Conservation (phyloP, 192 early-diverging fungal species). For the Phlyctochytrium arcticum region DNA sequence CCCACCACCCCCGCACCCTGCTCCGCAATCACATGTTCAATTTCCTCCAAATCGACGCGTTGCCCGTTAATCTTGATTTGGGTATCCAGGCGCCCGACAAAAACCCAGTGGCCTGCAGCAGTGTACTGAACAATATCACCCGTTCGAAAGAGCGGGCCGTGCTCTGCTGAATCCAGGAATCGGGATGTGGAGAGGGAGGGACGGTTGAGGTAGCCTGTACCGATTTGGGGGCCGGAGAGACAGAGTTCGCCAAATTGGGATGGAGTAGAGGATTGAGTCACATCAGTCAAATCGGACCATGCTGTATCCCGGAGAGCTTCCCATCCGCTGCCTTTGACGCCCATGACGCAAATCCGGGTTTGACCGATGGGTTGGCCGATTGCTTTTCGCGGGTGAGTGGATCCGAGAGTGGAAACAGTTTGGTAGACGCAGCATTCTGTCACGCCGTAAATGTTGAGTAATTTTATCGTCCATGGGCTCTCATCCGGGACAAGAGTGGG, state of each 20-base stretch:
- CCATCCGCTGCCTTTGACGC: background rate
- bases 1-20: background rate
- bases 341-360: slow-evolving; percentile 26
- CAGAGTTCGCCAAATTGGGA: slow-evolving; percentile 34
- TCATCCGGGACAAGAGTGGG: slow-evolving; percentile 6
- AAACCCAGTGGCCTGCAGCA: slow-evolving; percentile 4
- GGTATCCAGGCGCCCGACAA: slow-evolving; percentile 27
- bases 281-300: background rate
- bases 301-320: slow-evolving; percentile 5
- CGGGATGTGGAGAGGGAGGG: slow-evolving; percentile 29
- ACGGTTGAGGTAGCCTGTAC: slow-evolving; percentile 39
- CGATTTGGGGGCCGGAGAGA: slow-evolving; percentile 36
- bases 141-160: slow-evolving; percentile 21
- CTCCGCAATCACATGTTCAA: slow-evolving; percentile 5
- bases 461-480: too few species aligned
- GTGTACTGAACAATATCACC: slow-evolving; percentile 17
- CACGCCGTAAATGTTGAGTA: slow-evolving; percentile 42
- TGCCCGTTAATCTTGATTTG: slow-evolving; percentile 49
- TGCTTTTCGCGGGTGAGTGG: background rate
- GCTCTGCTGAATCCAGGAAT: slow-evolving; percentile 15
- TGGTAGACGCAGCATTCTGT: slow-evolving; percentile 42
- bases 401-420: slow-evolving; percentile 3
- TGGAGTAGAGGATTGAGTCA: background rate
- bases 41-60: slow-evolving; percentile 41
- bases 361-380: slow-evolving; percentile 25